Evolutionary conservation across 768 basidiomycete genomes (phyloP).

Genomic region (Mycena belliarum): DNA sequence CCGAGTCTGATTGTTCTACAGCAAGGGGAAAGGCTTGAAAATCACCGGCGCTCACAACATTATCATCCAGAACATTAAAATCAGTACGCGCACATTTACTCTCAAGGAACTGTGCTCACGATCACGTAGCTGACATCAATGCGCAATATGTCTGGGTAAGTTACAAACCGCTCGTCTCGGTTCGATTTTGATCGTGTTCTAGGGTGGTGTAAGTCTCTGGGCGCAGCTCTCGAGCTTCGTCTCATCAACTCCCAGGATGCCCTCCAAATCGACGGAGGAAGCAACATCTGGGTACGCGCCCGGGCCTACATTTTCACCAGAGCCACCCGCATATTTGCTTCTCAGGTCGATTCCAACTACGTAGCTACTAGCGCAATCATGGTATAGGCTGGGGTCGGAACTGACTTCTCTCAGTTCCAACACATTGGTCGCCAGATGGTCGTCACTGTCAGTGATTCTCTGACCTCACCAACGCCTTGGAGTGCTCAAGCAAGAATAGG

Average conservation of each 20-base stretch:
- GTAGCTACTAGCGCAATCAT: neutral
- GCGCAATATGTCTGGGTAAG: conserved; percentile 24
- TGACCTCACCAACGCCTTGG: no score
- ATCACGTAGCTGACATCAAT: conserved; percentile 25
- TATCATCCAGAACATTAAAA: conserved; percentile 27
- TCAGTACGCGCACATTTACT: neutral
- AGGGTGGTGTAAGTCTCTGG: conserved; percentile 1
- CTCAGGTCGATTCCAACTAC: conserved; percentile 11
- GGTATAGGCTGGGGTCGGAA: neutral
- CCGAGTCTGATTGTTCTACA: neutral
- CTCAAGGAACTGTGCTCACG: no score
- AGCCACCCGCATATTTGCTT: neutral
- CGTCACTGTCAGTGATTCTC: conserved; percentile 19
- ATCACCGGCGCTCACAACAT: conserved; percentile 26
- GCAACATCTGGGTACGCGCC: conserved; percentile 26
- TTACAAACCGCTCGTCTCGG: neutral
- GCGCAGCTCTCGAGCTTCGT: no score
- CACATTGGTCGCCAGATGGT: conserved; percentile 29
- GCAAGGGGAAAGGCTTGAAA: conserved; percentile 21
- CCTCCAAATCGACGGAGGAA: conserved; percentile 29
- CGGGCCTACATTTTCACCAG: no score
- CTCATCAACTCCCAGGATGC: conserved; percentile 18
- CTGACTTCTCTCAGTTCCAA: conserved; percentile 20
- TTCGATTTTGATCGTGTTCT: neutral
- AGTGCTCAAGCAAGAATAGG: neutral